Conservation (phyloP, 805 yeast genomes). For the Barnettozyma populi region DNA sequence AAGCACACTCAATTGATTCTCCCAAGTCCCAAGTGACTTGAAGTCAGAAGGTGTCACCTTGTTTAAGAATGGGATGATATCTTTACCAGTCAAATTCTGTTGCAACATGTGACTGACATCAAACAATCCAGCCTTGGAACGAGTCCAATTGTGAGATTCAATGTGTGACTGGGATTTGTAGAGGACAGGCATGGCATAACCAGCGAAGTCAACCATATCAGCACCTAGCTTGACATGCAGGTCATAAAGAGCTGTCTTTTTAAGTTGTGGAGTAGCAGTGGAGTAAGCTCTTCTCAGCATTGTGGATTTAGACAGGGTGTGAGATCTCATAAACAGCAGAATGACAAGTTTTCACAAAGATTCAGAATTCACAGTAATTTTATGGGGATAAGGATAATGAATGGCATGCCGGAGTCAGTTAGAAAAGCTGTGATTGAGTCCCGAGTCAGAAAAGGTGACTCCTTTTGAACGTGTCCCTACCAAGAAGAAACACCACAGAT, state of each 20-base stretch:
- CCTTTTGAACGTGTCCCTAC: background rate
- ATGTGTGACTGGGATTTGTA: constrained; percentile 83
- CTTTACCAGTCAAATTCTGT: constrained; percentile 69
- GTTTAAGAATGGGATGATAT: constrained; percentile 63
- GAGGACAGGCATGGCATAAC: constrained; percentile 91
- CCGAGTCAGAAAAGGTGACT: background rate
- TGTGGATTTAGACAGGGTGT: background rate
- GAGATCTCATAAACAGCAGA: background rate
- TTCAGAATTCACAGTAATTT: background rate
- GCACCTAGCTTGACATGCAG: constrained; percentile 76
- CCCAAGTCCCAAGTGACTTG: constrained; percentile 44
- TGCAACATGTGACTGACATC: constrained; percentile 98
- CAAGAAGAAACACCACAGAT: too few species aligned
- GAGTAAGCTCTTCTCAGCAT: constrained; percentile 23
- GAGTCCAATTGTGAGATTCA: constrained; percentile 93
- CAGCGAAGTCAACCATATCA: constrained; percentile 93
- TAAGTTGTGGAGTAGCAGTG: constrained; percentile 16
- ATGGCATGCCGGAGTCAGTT: background rate
- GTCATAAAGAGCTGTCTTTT: constrained; percentile 73
- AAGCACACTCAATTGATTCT: constrained; percentile 73
- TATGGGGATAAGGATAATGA: background rate
- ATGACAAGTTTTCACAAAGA: background rate
- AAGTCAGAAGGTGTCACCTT: constrained; percentile 87
- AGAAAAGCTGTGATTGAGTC: too few species aligned
- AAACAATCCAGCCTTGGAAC: constrained; percentile 81